Percentiles rank a stretch among this genome's conserved stretches.
These are phyloP conservation scores for Clitopilus passeckerianus DNA, from an alignment of 768 basidiomycete genomes.

Conservation along the genomic window DNA sequence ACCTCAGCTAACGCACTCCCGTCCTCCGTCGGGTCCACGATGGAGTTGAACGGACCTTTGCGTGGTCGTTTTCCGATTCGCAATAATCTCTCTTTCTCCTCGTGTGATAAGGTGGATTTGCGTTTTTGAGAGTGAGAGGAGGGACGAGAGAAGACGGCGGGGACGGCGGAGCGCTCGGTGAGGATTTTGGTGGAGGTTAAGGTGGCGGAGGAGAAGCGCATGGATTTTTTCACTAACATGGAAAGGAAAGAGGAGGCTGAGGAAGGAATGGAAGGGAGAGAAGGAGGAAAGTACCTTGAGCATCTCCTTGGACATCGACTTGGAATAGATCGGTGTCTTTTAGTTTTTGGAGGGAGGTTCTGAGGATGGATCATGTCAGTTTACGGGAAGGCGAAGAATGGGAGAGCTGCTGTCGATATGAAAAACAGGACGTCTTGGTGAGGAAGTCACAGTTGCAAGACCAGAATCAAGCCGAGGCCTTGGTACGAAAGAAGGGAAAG, in stretches of 20 bases:
- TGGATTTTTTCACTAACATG: constrained; percentile 59
- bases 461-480: too few relatives aligned
- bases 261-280: neutral
- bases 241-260: neutral
- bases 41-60: constrained; percentile 68
- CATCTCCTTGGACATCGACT: constrained; percentile 78
- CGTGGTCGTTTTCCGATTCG: constrained; percentile 71
- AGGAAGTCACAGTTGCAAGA: too few relatives aligned
- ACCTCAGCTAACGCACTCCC: constrained; percentile 64
- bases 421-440: neutral
- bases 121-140: constrained; percentile 31
- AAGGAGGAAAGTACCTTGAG: constrained; percentile 42
- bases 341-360: constrained; percentile 60
- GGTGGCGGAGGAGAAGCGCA: constrained; percentile 47
- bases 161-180: constrained; percentile 80
- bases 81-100: constrained; percentile 72
- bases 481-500: neutral
- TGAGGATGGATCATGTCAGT: constrained; percentile 16
- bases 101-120: constrained; percentile 43
- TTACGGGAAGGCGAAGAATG: constrained; percentile 2
- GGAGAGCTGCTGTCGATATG: neutral
- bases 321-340: constrained; percentile 73
- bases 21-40: constrained; percentile 64
- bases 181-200: constrained; percentile 78
- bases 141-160: constrained; percentile 68